Percentiles rank a stretch among this genome's conserved stretches.
phyloP scores from a whole-genome alignment of 306 rosid genomes.

The Cucurbita maxima region DNA sequence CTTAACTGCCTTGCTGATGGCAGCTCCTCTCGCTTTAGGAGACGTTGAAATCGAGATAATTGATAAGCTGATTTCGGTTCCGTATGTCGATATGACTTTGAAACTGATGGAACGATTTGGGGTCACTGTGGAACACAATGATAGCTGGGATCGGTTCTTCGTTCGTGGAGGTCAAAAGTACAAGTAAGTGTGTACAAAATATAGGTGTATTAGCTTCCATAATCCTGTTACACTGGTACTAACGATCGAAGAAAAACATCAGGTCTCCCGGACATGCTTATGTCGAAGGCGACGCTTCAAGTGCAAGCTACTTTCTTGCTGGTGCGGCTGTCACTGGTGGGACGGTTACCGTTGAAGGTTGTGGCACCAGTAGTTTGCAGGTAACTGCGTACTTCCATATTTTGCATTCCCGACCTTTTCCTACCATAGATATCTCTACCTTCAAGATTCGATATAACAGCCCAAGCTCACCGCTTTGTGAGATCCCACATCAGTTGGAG shows the following conservation, averaged over 20 bases:
- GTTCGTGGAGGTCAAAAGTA: conserved; percentile 88
- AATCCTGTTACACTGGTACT: conserved; percentile 3
- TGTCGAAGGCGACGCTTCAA: conserved; percentile 99
- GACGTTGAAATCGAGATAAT: conserved; percentile 85
- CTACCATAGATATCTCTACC: neutral
- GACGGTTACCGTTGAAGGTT: conserved; percentile 87
- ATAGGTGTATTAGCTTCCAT: conserved; percentile 1
- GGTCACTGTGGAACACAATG: conserved; percentile 59
- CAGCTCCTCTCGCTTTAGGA: conserved; percentile 92
- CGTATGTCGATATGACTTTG: conserved; percentile 93
- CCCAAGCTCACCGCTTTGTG: no score
- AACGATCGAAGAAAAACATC: conserved; percentile 9
- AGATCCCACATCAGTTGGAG: no score
- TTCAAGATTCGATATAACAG: neutral
- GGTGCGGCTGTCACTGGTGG: conserved; percentile 99
- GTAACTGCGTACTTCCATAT: conserved; percentile 17
- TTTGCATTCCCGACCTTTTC: neutral
- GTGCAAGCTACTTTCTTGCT: conserved; percentile 98
- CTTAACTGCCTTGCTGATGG: conserved; percentile 93
- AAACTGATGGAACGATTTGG: conserved; percentile 98
- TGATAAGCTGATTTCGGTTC: conserved; percentile 87
- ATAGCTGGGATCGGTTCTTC: conserved; percentile 71
- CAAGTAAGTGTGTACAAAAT: conserved; percentile 54
- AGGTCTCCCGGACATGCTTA: conserved; percentile 92
- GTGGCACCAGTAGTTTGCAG: conserved; percentile 99